Percentiles rank a stretch among this genome's conserved stretches.
Conservation (phyloP, 2,329 filamentous ascomycete genomes). For the Metarhizium rileyi region DNA sequence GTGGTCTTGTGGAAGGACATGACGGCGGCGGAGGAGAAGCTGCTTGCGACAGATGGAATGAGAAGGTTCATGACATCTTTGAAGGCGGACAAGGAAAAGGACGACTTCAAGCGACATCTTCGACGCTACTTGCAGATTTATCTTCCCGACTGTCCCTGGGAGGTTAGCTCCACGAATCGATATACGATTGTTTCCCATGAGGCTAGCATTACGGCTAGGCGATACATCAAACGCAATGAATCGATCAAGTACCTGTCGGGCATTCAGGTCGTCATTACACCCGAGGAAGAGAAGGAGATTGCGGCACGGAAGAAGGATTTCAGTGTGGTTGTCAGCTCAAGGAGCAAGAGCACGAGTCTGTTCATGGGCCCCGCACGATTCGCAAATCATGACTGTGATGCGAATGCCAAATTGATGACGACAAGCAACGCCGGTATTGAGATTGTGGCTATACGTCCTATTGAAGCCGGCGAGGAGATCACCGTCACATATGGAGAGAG, state of each 20-base stretch:
- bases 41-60: slow-evolving; percentile 65
- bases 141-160: slow-evolving; percentile 85
- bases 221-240: slow-evolving; percentile 69
- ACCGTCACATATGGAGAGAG: slow-evolving; percentile 93
- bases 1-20: slow-evolving; percentile 68
- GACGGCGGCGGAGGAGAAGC: slow-evolving; percentile 56
- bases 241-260: slow-evolving; percentile 84
- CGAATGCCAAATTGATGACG: slow-evolving; percentile 81
- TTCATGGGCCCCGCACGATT: slow-evolving; percentile 95
- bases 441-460: slow-evolving; percentile 74
- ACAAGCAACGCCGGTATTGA: slow-evolving; percentile 80
- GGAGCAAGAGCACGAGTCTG: slow-evolving; percentile 81
- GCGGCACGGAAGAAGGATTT: slow-evolving; percentile 83
- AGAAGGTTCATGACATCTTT: slow-evolving; percentile 60
- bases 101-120: slow-evolving; percentile 78
- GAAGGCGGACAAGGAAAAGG: slow-evolving; percentile 67
- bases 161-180: slow-evolving; percentile 83
- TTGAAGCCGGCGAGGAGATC: slow-evolving; percentile 84
- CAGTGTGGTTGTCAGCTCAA: slow-evolving; percentile 88
- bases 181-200: slow-evolving; percentile 90
- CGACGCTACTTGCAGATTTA: slow-evolving; percentile 90
- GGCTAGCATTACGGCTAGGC: slow-evolving; percentile 75
- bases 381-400: slow-evolving; percentile 92
- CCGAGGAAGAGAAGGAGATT: slow-evolving; percentile 78
- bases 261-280: slow-evolving; percentile 85